Base-by-base conservation (phyloP, 2,329 filamentous ascomycete species). In the Dactylellina cionopaga region DNA sequence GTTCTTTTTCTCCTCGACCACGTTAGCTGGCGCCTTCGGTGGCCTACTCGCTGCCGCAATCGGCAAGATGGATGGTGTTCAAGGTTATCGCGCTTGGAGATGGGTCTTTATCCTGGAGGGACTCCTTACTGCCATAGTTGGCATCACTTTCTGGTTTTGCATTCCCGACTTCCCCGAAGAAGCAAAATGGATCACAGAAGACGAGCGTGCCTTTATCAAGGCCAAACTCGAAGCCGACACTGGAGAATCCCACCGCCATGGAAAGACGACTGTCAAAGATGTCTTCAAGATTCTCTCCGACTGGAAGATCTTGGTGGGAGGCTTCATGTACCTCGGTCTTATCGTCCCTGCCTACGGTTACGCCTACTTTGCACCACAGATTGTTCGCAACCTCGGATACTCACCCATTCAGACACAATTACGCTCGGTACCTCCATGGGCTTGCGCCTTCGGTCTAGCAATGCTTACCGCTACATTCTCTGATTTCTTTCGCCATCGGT, bases 1-100 rank as follows among this genome's bases (percentile, higher is more conserved):
- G 13, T 93, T 98, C 83, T 98, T 98, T 84, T 98, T 98, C 83
- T 89, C 87, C 77, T 91, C 86, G 25, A 93, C 91, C 0, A 90
- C 89, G 0, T 83, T 94, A 2, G 91, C 91, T 0, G 91, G 91
- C 29, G 91, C 92, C 0, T 97, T 96, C 77, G 92, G 92, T 43
- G 92, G 92, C 1, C 85, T 97, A 0, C 84, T 97, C 3, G 93
- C 93, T 0, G 89, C 88, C 0, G 93, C 89, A 0, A 96, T 97
- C 74, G 91, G 91, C n/a, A 91, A 95, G 78, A 93, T 96, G 91
- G 86, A 92, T 75, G 86, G 86, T 2, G 75, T 90, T 9, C 81
- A 83, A 6, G 87, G 87, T 19, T 95, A 93, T 77, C 76, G 80
- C 0, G 91, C 89, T 7, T 95, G 91, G 91, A 83, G 90, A 59